phyloP scores from a whole-genome alignment of 2,329 filamentous ascomycete species.

The Colletotrichum godetiae region DNA sequence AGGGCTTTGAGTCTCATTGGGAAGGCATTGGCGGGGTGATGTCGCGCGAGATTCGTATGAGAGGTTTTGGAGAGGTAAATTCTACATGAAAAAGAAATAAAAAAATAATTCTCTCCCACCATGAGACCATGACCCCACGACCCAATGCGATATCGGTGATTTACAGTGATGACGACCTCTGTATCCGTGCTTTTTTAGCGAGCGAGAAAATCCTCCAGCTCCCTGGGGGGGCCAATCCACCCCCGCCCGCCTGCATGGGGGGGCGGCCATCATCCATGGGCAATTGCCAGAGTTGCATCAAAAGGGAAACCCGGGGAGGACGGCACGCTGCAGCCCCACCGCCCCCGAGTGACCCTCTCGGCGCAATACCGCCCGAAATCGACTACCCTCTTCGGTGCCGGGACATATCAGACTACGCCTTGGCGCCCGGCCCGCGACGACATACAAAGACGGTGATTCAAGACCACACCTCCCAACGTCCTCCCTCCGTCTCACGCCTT shows the following conservation, averaged over 20 bases:
- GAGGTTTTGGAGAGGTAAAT: background rate
- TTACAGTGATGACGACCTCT: constrained; percentile 9
- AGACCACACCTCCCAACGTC: background rate
- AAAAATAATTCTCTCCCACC: background rate
- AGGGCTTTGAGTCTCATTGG: constrained; percentile 70
- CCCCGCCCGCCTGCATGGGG: background rate
- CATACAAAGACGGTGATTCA: background rate
- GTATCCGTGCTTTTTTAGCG: constrained; percentile 27
- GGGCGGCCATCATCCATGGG: background rate
- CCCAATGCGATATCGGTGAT: constrained; percentile 17
- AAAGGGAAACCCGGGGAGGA: constrained; percentile 10
- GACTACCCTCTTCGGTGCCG: constrained; percentile 13
- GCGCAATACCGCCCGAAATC: constrained; percentile 29
- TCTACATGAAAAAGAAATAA: background rate
- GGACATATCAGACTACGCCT: constrained; percentile 11
- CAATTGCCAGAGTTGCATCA: background rate
- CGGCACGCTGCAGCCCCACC: constrained; percentile 1
- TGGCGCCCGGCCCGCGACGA: constrained; percentile 6
- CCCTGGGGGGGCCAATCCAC: background rate
- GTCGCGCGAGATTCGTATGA: background rate
- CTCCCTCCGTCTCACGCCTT: background rate
- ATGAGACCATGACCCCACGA: background rate
- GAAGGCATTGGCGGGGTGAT: constrained; percentile 62
- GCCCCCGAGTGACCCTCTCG: constrained; percentile 12
- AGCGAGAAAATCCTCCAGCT: background rate